These are phyloP conservation scores for Trichophaea hybrida DNA, from an alignment of 2,329 filamentous ascomycete species.

Conservation along the genomic window DNA sequence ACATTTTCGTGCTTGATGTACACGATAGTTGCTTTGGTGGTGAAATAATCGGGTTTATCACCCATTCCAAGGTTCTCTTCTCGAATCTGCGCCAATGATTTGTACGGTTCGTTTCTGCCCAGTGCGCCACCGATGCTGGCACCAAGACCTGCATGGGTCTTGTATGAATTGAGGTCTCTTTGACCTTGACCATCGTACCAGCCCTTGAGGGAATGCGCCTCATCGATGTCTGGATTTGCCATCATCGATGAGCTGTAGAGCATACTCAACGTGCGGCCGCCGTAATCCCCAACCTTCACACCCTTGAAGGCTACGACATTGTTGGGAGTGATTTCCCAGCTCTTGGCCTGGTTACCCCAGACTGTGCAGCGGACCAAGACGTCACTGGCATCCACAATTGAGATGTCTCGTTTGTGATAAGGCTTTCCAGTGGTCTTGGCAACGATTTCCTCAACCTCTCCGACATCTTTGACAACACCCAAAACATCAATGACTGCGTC, in stretches of 20 bases:
- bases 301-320: slow-evolving; percentile 93
- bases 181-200: slow-evolving; percentile 90
- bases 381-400: slow-evolving; percentile 76
- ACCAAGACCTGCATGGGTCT: slow-evolving; percentile 28
- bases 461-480: slow-evolving; percentile 76
- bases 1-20: slow-evolving; percentile 81
- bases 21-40: slow-evolving; percentile 72
- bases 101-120: slow-evolving; percentile 53
- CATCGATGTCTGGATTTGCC: slow-evolving; percentile 80
- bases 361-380: slow-evolving; percentile 81
- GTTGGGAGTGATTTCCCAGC: slow-evolving; percentile 62
- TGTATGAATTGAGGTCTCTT: slow-evolving; percentile 47
- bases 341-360: slow-evolving; percentile 76
- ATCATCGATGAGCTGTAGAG: slow-evolving; percentile 81
- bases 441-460: slow-evolving; percentile 59
- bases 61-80: slow-evolving; percentile 77
- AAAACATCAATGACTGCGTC: slow-evolving; percentile 85
- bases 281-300: slow-evolving; percentile 87
- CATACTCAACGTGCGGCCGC: slow-evolving; percentile 76
- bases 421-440: slow-evolving; percentile 78
- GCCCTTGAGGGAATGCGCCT: slow-evolving; percentile 83
- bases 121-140: slow-evolving; percentile 40
- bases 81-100: slow-evolving; percentile 65
- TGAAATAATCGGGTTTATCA: slow-evolving; percentile 57
- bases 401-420: slow-evolving; percentile 85